Evolutionary conservation across 148 eudicot species (phyloP).

Genomic region (Spergularia marina): DNA sequence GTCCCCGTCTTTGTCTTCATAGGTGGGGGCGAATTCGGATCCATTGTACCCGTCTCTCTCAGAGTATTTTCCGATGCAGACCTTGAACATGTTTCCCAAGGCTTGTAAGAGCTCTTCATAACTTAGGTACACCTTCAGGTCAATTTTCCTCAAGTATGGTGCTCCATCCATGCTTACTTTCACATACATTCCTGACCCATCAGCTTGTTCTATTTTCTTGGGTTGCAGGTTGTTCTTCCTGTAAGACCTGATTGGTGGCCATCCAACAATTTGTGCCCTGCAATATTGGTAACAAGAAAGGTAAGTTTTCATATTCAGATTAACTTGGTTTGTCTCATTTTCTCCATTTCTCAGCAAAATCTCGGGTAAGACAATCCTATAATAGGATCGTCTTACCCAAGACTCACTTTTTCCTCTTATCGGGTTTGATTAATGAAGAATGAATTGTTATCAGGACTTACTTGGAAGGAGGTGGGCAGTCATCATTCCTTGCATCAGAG

Average conservation of each 20-base stretch:
- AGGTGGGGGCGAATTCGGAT: conserved; percentile 51
- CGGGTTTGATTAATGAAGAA: background rate
- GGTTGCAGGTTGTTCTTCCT: conserved; percentile 48
- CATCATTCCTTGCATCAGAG: conserved; percentile 33
- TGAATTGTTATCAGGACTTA: conserved; percentile 31
- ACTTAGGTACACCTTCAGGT: conserved; percentile 47
- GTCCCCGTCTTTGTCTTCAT: conserved; percentile 70
- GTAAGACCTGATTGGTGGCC: conserved; percentile 69
- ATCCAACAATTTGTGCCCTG: conserved; percentile 68
- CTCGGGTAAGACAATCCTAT: background rate
- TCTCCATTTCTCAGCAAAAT: too few relatives aligned
- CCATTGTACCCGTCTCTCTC: conserved; percentile 56
- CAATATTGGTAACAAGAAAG: conserved; percentile 7
- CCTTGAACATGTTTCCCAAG: conserved; percentile 58
- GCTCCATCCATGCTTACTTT: conserved; percentile 89
- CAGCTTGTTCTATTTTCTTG: conserved; percentile 38
- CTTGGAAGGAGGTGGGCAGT: conserved; percentile 54
- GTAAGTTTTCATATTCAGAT: conserved; percentile 20
- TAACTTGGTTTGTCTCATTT: background rate
- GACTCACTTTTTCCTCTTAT: background rate
- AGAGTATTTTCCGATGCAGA: conserved; percentile 44
- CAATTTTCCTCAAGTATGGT: conserved; percentile 68
- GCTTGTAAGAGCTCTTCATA: conserved; percentile 52
- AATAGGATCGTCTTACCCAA: background rate
- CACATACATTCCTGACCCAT: conserved; percentile 46